Evolutionary conservation across 208 protist genomes (phyloP).

Genomic region (Crithidia fasciculata): DNA sequence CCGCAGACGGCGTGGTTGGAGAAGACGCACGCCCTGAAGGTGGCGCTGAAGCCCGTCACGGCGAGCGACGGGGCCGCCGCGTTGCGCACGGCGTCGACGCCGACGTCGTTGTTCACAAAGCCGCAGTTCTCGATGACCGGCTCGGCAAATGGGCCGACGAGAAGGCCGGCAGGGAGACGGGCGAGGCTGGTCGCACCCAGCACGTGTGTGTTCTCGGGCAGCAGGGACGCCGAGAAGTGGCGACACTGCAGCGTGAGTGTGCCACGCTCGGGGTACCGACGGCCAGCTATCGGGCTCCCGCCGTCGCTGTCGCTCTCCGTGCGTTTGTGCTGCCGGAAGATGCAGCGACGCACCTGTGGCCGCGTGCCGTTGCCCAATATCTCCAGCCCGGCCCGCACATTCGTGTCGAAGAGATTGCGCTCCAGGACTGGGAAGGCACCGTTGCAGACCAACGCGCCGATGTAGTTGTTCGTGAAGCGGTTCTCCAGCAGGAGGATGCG

Average conservation of each 20-base stretch:
- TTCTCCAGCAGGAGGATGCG: conserved; percentile 48
- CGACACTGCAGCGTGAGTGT: conserved; percentile 38
- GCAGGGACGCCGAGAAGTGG: conserved; percentile 38
- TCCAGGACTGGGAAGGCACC: conserved; percentile 61
- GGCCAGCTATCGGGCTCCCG: background rate
- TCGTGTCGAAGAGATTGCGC: conserved; percentile 77
- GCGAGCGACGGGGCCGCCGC: conserved; percentile 12
- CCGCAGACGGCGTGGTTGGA: conserved; percentile 40
- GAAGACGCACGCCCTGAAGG: conserved; percentile 43
- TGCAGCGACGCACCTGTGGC: conserved; percentile 52
- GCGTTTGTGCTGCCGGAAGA: conserved; percentile 59
- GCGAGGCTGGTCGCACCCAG: conserved; percentile 35
- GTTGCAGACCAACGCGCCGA: conserved; percentile 71
- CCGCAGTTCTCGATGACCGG: conserved; percentile 47
- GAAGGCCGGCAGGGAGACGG: conserved; percentile 50
- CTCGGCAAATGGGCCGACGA: conserved; percentile 50
- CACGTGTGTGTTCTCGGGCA: conserved; percentile 47
- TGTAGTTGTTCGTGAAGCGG: conserved; percentile 72
- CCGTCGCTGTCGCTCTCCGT: background rate
- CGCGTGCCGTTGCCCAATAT: conserved; percentile 56
- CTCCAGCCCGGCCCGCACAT: conserved; percentile 73
- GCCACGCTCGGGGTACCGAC: conserved; percentile 37
- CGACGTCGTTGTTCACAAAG: conserved; percentile 79
- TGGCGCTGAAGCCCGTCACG: conserved; percentile 20
- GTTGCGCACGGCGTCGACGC: conserved; percentile 65